These are phyloP conservation scores for Rhodotorula sphaerocarpa DNA, from an alignment of 768 basidiomycete species.

Conservation along the genomic window DNA sequence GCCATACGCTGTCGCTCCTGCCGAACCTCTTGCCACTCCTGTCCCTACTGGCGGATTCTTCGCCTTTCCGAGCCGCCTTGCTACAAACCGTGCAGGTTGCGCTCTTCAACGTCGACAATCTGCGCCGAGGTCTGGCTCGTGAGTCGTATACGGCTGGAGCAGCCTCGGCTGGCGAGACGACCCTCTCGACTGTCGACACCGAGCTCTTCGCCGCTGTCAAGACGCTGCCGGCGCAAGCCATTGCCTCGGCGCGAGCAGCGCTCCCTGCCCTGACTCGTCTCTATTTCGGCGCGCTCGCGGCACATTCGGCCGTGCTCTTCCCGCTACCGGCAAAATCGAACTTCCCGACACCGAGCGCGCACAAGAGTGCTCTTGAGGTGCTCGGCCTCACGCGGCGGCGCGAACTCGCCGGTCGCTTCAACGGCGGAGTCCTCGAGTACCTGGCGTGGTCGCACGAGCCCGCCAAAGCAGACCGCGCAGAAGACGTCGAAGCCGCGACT, in stretches of 20 bases:
- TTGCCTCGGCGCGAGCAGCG: neutral
- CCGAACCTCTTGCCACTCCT: conserved; percentile 27
- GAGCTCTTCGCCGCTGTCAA: conserved; percentile 25
- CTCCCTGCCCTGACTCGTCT: conserved; percentile 12
- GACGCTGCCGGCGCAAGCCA: neutral
- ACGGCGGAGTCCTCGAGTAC: conserved; percentile 10
- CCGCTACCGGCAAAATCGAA: conserved; percentile 28
- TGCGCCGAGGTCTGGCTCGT: conserved; percentile 29
- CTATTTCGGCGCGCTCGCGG: conserved; percentile 21
- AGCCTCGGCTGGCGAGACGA: neutral
- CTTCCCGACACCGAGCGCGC: conserved; percentile 29
- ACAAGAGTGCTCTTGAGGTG: conserved; percentile 28
- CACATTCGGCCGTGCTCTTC: conserved; percentile 21
- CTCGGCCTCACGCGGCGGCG: conserved; percentile 23
- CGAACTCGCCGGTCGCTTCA: conserved; percentile 24
- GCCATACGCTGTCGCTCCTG: conserved; percentile 25
- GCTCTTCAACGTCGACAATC: conserved; percentile 36
- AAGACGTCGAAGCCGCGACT: conserved; percentile 1
- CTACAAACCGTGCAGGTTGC: conserved; percentile 24
- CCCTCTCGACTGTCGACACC: conserved; percentile 4
- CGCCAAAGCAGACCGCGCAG: neutral
- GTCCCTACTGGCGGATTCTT: neutral
- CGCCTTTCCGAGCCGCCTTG: conserved; percentile 1
- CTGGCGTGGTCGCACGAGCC: conserved; percentile 5
- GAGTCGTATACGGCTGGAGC: conserved; percentile 23